Conservation (phyloP, 345 rosid species). For the Arabidopsis arenosa region DNA sequence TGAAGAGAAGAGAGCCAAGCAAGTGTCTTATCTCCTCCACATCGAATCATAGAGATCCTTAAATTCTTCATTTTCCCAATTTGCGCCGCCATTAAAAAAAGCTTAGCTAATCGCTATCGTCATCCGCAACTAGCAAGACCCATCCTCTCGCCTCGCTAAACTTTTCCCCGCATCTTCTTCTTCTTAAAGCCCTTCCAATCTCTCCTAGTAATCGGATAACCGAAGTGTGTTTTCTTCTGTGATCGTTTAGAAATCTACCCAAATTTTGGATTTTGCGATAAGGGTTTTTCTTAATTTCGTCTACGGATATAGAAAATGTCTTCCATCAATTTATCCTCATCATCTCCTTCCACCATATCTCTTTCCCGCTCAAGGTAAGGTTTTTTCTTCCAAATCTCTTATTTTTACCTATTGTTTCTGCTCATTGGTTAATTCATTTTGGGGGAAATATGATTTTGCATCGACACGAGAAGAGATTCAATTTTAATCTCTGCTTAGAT, state of each 20-base stretch:
- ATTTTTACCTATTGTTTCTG: not conserved
- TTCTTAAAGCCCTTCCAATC: not conserved
- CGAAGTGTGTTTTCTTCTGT: not conserved
- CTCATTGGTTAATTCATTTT: constrained; percentile 6
- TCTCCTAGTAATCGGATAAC: constrained; percentile 10
- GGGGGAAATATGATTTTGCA: not conserved
- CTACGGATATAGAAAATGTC: constrained; percentile 39
- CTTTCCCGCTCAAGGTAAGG: constrained; percentile 49
- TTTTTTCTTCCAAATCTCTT: not conserved
- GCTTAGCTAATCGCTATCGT: constrained; percentile 34
- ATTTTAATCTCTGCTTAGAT: not conserved
- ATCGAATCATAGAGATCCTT: not conserved
- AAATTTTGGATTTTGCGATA: constrained; percentile 24
- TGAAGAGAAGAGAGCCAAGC: constrained; percentile 23
- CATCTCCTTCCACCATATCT: constrained; percentile 48
- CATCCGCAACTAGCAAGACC: constrained; percentile 26
- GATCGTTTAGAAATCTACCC: constrained; percentile 11
- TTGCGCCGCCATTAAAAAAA: constrained; percentile 36
- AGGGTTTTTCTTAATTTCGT: not conserved
- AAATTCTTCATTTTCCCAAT: not conserved
- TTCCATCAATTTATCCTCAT: constrained; percentile 49
- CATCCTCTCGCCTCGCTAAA: not conserved
- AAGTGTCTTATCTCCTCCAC: constrained; percentile 32
- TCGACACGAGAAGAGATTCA: not conserved
- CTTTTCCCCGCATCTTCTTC: constrained; percentile 42